A percentile compares a stretch with the other conserved stretches of the same genome.
These are phyloP conservation scores for Cyclocybe cylindracea DNA, from an alignment of 768 basidiomycete species.

Conservation along the genomic window DNA sequence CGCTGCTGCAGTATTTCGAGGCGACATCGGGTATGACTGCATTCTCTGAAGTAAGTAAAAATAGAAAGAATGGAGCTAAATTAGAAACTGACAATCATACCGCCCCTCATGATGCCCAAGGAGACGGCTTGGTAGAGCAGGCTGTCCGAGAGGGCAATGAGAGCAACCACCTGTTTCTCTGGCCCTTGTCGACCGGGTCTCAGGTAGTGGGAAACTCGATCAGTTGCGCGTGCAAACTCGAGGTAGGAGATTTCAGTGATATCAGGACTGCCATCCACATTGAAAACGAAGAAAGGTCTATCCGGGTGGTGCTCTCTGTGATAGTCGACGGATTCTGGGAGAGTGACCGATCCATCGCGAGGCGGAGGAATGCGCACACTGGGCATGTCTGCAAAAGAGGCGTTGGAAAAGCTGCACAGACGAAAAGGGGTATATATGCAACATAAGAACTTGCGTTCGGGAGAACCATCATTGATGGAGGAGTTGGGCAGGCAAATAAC, in stretches of 20 bases:
- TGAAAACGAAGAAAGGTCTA: constrained; percentile 29
- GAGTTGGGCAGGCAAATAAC: no score
- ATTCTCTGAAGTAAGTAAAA: not conserved
- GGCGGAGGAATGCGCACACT: constrained; percentile 11
- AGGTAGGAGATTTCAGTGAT: constrained; percentile 34
- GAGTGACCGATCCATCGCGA: constrained; percentile 31
- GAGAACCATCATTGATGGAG: no score
- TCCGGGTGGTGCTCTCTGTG: constrained; percentile 32
- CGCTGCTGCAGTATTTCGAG: constrained; percentile 36
- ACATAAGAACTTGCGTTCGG: no score
- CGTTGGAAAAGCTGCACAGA: no score
- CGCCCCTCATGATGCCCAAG: constrained; percentile 37
- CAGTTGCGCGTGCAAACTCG: constrained; percentile 46
- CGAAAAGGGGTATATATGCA: no score
- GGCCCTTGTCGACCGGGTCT: constrained; percentile 27
- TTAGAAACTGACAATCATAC: constrained; percentile 28
- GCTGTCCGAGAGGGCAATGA: constrained; percentile 33
- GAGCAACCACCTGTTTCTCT: constrained; percentile 32
- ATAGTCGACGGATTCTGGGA: constrained; percentile 34
- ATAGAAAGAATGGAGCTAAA: not conserved
- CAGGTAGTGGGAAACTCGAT: constrained; percentile 40
- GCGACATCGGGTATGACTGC: constrained; percentile 43
- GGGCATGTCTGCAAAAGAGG: no score
- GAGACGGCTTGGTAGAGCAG: constrained; percentile 44
- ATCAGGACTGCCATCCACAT: constrained; percentile 15